Evolutionary conservation across 1,284 basidiomycete genomes (phyloP).

Genomic region (Erythrobasidium hasegawianum): DNA sequence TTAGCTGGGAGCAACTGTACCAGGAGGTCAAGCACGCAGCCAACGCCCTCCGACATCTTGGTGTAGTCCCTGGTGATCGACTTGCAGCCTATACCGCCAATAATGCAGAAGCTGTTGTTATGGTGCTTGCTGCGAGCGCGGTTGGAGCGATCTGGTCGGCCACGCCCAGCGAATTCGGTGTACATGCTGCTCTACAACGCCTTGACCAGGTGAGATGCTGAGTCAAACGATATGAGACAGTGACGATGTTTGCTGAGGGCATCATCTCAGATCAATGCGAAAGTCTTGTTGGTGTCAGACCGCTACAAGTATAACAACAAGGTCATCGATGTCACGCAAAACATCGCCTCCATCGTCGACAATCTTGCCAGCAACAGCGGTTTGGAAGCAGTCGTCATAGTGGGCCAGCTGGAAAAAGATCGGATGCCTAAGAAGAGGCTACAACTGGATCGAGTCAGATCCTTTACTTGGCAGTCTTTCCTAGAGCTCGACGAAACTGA

Average conservation of each 20-base stretch:
- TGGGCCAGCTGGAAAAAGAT: constrained; percentile 51
- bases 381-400: constrained; percentile 57
- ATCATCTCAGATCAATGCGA: background rate
- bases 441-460: background rate
- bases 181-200: constrained; percentile 75
- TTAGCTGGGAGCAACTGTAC: constrained; percentile 26
- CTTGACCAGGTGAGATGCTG: constrained; percentile 45
- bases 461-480: background rate
- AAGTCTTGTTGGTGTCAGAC: constrained; percentile 1
- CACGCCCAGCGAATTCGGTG: constrained; percentile 81
- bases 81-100: constrained; percentile 35
- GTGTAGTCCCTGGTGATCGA: constrained; percentile 15
- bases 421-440: background rate
- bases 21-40: constrained; percentile 3
- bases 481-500: constrained; percentile 49
- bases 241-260: background rate
- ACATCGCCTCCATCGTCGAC: constrained; percentile 51
- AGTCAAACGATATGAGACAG: background rate
- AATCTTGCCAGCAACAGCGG: background rate
- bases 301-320: constrained; percentile 23
- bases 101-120: constrained; percentile 60
- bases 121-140: constrained; percentile 69
- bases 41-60: constrained; percentile 11
- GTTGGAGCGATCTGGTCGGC: constrained; percentile 66
- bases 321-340: constrained; percentile 52